Evolutionary conservation across 345 rosid species (phyloP).

Genomic region (Murraya paniculata): DNA sequence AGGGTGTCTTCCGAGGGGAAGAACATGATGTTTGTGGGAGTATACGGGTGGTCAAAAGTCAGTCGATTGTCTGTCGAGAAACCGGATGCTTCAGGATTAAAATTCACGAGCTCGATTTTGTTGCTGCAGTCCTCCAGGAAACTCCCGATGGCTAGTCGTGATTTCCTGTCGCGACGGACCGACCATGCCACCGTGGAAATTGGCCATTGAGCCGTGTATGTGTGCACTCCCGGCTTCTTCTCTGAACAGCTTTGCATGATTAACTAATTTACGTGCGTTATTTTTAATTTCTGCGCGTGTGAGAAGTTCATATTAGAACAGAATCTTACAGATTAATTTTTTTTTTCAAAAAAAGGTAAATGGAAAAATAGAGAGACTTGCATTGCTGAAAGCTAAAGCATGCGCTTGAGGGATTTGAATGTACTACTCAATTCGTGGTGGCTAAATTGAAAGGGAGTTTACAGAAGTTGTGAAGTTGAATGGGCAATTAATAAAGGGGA

Average conservation of each 20-base stretch:
- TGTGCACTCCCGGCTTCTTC: constrained; percentile 36
- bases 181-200: constrained; percentile 60
- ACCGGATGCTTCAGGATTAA: constrained; percentile 31
- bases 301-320: too few relatives aligned
- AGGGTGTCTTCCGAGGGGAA: constrained; percentile 45
- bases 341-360: not conserved
- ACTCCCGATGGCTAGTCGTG: constrained; percentile 57
- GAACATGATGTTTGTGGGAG: constrained; percentile 59
- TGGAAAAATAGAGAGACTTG: not conserved
- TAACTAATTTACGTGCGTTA: not conserved
- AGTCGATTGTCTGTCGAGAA: constrained; percentile 47
- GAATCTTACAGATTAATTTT: too few relatives aligned
- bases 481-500: not conserved
- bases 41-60: constrained; percentile 56
- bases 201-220: constrained; percentile 49
- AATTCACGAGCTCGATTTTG: constrained; percentile 51
- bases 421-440: not conserved
- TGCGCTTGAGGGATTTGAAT: not conserved
- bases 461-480: not conserved
- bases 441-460: not conserved
- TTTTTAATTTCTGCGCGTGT: too few relatives aligned
- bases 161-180: constrained; percentile 30
- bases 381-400: not conserved
- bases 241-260: constrained; percentile 41
- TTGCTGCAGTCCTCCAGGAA: constrained; percentile 50